These are phyloP conservation scores for Penicillium angulare DNA, from an alignment of 495 filamentous ascomycete genomes.

Conservation along the genomic window DNA sequence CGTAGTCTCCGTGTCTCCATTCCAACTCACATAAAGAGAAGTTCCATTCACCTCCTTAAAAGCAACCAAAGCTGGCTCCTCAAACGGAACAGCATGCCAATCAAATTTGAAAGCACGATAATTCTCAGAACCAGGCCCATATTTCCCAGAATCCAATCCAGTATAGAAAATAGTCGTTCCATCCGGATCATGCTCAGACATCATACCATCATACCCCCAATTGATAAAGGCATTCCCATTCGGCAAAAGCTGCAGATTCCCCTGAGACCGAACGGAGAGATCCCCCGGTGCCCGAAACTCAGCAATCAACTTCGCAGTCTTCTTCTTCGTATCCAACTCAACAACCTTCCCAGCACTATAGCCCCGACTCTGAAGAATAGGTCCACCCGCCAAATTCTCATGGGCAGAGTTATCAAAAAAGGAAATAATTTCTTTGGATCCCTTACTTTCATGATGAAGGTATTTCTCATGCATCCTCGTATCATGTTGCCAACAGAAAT, in stretches of 20 bases:
- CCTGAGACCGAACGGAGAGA: conserved; percentile 48
- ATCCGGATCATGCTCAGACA: conserved; percentile 47
- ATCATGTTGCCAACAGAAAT: conserved; percentile 53
- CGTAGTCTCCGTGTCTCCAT: conserved; percentile 31
- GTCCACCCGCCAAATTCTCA: conserved; percentile 24
- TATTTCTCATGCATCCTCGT: conserved; percentile 36
- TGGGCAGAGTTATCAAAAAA: conserved; percentile 45
- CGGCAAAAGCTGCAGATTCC: conserved; percentile 50
- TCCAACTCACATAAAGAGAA: conserved; percentile 29
- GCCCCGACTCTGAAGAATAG: conserved; percentile 16
- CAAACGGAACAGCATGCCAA: conserved; percentile 16
- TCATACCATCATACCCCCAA: conserved; percentile 47
- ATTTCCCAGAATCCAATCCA: conserved; percentile 10
- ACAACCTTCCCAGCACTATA: conserved; percentile 49
- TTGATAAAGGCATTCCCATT: conserved; percentile 49
- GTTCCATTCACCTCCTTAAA: conserved; percentile 18
- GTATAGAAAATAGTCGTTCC: conserved; percentile 39
- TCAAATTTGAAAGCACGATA: conserved; percentile 20
- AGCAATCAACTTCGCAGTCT: conserved; percentile 31
- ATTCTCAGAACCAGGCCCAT: conserved; percentile 14
- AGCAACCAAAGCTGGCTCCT: conserved; percentile 22
- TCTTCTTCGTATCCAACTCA: conserved; percentile 37
- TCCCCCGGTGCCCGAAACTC: conserved; percentile 34
- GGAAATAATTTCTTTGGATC: conserved; percentile 39
- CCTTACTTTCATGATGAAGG: conserved; percentile 36